Evolutionary conservation across 2,329 filamentous ascomycete species (phyloP).

Genomic region (Nannizziopsis barbatae): DNA sequence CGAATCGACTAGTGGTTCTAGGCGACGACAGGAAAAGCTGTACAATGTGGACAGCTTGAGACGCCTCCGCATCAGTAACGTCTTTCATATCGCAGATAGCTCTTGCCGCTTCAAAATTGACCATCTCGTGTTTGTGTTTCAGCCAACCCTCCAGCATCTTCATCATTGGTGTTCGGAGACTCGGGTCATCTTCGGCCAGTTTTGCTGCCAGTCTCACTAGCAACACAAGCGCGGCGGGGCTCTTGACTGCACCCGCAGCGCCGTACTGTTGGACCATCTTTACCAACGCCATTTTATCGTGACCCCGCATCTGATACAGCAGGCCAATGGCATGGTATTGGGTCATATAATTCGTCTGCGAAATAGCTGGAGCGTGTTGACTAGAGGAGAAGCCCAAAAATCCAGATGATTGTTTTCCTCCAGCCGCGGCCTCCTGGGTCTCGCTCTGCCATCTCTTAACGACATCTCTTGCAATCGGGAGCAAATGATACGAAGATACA

Average conservation of each 20-base stretch:
- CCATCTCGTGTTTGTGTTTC: constrained; percentile 97
- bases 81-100: constrained; percentile 92
- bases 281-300: constrained; percentile 94
- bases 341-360: constrained; percentile 89
- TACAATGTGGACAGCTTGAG: constrained; percentile 85
- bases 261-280: constrained; percentile 99
- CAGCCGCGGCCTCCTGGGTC: constrained; percentile 89
- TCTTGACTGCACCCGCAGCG: constrained; percentile 82
- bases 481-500: constrained; percentile 93
- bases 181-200: constrained; percentile 82
- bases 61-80: constrained; percentile 80
- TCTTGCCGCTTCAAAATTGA: constrained; percentile 98
- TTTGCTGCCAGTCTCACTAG: constrained; percentile 86
- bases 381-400: constrained; percentile 83
- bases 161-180: constrained; percentile 91
- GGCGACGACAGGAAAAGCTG: constrained; percentile 96
- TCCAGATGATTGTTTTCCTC: constrained; percentile 74
- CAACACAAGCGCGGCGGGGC: constrained; percentile 82
- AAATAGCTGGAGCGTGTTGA: constrained; percentile 56
- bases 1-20: constrained; percentile 91
- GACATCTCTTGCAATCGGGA: constrained; percentile 89
- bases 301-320: constrained; percentile 92
- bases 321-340: constrained; percentile 98
- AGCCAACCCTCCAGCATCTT: constrained; percentile 92
- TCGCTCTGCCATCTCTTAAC: constrained; percentile 97